Evolutionary conservation across 2,329 filamentous ascomycete species (phyloP).

Genomic region (Rosellinia necatrix): DNA sequence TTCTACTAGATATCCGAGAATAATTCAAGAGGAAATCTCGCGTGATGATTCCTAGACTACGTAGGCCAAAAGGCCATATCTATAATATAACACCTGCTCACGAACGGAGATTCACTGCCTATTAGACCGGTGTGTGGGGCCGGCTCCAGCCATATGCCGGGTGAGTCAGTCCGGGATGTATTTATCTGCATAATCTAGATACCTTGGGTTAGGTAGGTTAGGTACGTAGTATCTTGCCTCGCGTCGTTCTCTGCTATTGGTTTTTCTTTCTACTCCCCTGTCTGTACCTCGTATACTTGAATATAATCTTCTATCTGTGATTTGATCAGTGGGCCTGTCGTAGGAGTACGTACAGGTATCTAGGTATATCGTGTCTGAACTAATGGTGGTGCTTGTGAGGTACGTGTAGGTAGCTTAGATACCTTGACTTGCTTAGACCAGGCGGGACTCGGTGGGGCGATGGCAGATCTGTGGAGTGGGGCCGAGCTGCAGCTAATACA

Average conservation of each 20-base stretch:
- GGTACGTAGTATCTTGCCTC: too few species aligned
- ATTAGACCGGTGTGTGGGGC: conserved; percentile 13
- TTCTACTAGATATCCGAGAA: background rate
- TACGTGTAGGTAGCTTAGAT: too few species aligned
- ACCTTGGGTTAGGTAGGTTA: too few species aligned
- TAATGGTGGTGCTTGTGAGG: too few species aligned
- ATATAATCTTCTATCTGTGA: too few species aligned
- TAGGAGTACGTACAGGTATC: too few species aligned
- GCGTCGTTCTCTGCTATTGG: too few species aligned
- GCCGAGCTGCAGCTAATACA: background rate
- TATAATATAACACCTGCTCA: background rate
- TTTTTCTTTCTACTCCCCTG: too few species aligned
- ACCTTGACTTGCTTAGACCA: too few species aligned
- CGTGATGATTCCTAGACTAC: background rate
- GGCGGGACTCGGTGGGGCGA: background rate
- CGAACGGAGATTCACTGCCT: background rate
- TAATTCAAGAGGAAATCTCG: background rate
- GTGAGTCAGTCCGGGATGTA: conserved; percentile 14
- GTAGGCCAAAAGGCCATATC: background rate
- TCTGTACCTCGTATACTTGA: too few species aligned
- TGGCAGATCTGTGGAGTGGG: background rate
- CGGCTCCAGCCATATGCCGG: conserved; percentile 7
- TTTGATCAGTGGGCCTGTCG: too few species aligned
- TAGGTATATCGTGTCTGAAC: too few species aligned
- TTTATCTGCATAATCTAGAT: background rate